Evolutionary conservation across 768 basidiomycete genomes (phyloP), one percentile per base, ranked within the genome.

Genomic region (Suillus brevipes): DNA sequence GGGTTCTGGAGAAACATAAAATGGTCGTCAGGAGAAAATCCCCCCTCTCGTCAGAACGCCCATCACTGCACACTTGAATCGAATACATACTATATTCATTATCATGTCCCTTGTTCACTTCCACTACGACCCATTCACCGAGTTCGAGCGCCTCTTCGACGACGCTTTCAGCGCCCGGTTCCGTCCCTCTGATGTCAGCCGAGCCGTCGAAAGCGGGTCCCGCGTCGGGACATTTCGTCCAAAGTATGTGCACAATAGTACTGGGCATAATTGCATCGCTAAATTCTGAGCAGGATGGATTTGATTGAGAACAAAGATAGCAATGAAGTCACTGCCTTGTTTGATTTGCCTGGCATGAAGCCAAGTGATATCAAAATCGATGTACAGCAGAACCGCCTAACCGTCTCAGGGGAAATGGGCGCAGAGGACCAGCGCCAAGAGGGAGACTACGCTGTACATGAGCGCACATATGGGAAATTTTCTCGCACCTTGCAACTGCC

Each of bases 341-440:
- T 88, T 69, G 87, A 89, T 67, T 75, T 89, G 8, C 87, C 88
- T 0, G 87, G 87, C 23, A 36, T 87, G 45, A 75, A 75, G 63
- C 81, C 83, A 38, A 82, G 85, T 55, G 75, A 87, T 65, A 76
- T 88, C 57, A 73, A 75, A 58, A 81, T 89, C 67, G 85, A 87
- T 62, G 69, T 86, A 9, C 79, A 82, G 64, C 79, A 83, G 65
- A 81, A 82, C 64, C 75, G 79, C 2, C 81, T 89, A 59, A 82
- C 73, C 53, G 71, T 89, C 57, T 82, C 85, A 4, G 87, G 85
- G 12, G 83, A 88, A 74, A 76, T 69, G 28, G 78, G 73, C 52
- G 56, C 70, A 49, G 70, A 73, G 7, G 59, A 72, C 14, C 68
- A 82, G 31, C 75, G 74, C 40, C 75, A 83, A 3, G 79, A 75